Base-by-base conservation (phyloP, 2,329 filamentous ascomycete genomes). In the Aspergillus pseudoviridinutans region DNA sequence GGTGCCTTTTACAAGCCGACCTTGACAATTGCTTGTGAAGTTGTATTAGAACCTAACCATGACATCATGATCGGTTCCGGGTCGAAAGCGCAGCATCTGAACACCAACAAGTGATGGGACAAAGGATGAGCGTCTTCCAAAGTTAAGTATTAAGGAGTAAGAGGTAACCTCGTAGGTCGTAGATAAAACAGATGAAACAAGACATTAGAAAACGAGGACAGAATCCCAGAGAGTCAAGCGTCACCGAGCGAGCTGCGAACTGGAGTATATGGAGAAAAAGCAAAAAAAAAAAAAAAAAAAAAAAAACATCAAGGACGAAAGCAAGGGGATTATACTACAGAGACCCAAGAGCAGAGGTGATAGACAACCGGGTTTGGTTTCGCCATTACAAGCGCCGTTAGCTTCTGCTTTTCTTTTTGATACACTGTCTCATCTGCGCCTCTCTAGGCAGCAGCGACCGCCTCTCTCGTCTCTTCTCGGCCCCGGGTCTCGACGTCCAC, bases 391-490 rank as follows among this genome's bases (percentile, higher is more conserved):
- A 24, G 22, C 24, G 22, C 22, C 24, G 22, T 35, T 51, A 12
- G 27, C 42, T 24, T 54, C 25, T 57, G 49, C 32, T 24, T 22
- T 20, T 49, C 59, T 65, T 46, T 20, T 46, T 4, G 42, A 24
- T 22, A 24, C 44, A 47, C 20, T 25, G 44, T 25, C 22, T 47
- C 12, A 47, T 47, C 22, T 47, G 12, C 44, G 24, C 44, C 44
- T 47, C 44, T 46, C 14, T 38, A 38, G 32, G 56, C 64, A 38
- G 55, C 65, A 27, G 61, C 59, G n/a, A 71, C 64, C 27, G 69
- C 65, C 54, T 69, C 71, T 47, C 71, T 65, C 59, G 72, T 73
- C 53, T 73, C 71, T 59, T 73, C 69, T 27, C 74, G 70, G 51
- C 74, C 72, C 51, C 74, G 67, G 29, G 59, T 50, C 59, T 73